Evolutionary conservation across 108 stramenopile genomes (phyloP).

Genomic region (Schizochytrium sp.): DNA sequence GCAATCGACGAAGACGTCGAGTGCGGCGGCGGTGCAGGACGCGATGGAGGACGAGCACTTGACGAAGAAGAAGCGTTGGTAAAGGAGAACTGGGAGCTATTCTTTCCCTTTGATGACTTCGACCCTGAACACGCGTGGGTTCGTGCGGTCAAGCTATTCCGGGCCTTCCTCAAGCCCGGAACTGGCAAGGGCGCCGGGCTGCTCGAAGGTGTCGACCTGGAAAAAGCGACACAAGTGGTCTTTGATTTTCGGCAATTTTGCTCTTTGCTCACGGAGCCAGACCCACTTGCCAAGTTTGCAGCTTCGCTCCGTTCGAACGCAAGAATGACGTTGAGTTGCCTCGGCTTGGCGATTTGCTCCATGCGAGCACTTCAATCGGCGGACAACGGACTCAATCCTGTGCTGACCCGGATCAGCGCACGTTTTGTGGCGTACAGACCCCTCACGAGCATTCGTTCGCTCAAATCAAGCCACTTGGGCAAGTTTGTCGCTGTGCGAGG

Average conservation of each 20-base stretch:
- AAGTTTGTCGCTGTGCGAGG: conserved; percentile 73
- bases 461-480: not conserved
- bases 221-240: not conserved
- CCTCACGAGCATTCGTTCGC: not conserved
- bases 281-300: not conserved
- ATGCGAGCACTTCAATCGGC: not conserved
- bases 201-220: not conserved
- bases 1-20: too few species aligned
- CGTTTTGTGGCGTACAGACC: not conserved
- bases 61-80: not conserved
- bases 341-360: not conserved
- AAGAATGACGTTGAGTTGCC: not conserved
- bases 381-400: not conserved
- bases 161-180: not conserved
- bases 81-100: not conserved
- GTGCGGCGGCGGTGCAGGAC: too few species aligned
- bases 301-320: not conserved
- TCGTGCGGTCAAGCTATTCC: conserved; percentile 13
- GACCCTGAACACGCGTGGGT: not conserved
- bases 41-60: not conserved
- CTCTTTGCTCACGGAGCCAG: not conserved
- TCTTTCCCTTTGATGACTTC: conserved; percentile 3
- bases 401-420: not conserved
- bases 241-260: not conserved
- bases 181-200: not conserved